phyloP scores from a whole-genome alignment of 2,329 filamentous ascomycete genomes.

The Aspergillus persii region DNA sequence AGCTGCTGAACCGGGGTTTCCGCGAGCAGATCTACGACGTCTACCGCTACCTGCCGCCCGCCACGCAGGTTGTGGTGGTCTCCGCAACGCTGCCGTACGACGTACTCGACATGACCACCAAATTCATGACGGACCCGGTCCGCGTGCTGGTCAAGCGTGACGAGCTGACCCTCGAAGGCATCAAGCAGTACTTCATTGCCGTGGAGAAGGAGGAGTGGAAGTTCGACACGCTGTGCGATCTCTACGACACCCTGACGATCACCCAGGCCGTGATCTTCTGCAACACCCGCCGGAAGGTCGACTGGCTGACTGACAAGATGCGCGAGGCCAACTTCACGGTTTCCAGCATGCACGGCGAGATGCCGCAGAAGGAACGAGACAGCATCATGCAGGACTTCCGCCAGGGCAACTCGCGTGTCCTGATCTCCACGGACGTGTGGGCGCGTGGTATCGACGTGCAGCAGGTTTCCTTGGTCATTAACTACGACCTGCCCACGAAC shows the following conservation, averaged over 20 bases:
- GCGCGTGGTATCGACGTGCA: slow-evolving; percentile 98
- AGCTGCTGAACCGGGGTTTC: slow-evolving; percentile 88
- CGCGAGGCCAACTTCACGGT: slow-evolving; percentile 98
- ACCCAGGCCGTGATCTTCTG: slow-evolving; percentile 99
- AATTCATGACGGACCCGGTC: slow-evolving; percentile 99
- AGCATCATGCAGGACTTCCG: slow-evolving; percentile 99
- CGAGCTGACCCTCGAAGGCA: slow-evolving; percentile 91
- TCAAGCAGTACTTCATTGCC: slow-evolving; percentile 99
- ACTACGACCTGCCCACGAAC: slow-evolving; percentile 97
- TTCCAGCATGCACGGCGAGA: slow-evolving; percentile 97
- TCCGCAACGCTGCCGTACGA: slow-evolving; percentile 96
- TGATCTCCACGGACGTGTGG: slow-evolving; percentile 98
- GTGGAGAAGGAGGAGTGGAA: slow-evolving; percentile 99
- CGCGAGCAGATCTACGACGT: slow-evolving; percentile 99
- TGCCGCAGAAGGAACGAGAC: slow-evolving; percentile 97
- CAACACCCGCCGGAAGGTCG: slow-evolving; percentile 97
- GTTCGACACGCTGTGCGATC: slow-evolving; percentile 95
- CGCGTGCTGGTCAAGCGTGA: slow-evolving; percentile 98
- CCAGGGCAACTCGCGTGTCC: slow-evolving; percentile 89
- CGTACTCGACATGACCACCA: slow-evolving; percentile 97
- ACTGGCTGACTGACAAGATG: slow-evolving; percentile 99
- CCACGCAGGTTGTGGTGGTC: slow-evolving; percentile 97
- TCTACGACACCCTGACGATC: slow-evolving; percentile 98
- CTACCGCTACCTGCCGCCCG: slow-evolving; percentile 92
- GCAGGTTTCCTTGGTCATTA: slow-evolving; percentile 97